Base-by-base conservation (phyloP, 345 rosid species). In the Euclidium syriacum region DNA sequence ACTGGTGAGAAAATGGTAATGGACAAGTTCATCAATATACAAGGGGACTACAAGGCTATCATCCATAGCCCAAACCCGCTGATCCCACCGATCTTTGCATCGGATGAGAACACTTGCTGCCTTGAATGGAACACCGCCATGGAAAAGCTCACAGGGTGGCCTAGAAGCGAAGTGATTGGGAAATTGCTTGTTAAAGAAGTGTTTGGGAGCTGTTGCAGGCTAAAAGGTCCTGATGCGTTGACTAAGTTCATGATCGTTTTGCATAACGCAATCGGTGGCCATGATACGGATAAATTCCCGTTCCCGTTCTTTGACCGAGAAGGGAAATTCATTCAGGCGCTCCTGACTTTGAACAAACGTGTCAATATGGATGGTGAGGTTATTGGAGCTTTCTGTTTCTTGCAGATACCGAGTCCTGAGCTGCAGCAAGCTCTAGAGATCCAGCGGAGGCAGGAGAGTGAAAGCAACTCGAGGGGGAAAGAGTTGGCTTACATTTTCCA, bases 51-150 rank as follows among this genome's bases (percentile, higher is more conserved):
- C 75, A 87, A 83, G 77, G 89, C 96, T 53, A 87, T 91, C 10
- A 69, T 91, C 71, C 98, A 91, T 59, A 88, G 95, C 73, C 99
- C 96, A 52, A 90, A 84, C 75, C 90, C 86, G 41, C 74, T 87
- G 81, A 94, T 94, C 62, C 99, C 99, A 22, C 99, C 99, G 5
- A 90, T 90, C 68, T 95, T 95, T 80, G 91, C 96, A 47, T 82
- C 94, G 0, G 99, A 90, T 56, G 95, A 95, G 67, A 90, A 85
- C 72, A 79, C 97, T 0, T 83, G 85, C 68, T 95, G 97, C 84
- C 65, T 80, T 43, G 99, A 95, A 73, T 95, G 99, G 97, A 95
- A 95, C 71, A 81, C 86, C 16, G 95, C 99, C n/a, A 82, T 90
- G 96, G 99, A 90, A 72, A 90, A 81, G 76, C 86, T 95, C 73